Conservation (phyloP, 805 yeast species). For the Saccharomycopsis olivae region DNA sequence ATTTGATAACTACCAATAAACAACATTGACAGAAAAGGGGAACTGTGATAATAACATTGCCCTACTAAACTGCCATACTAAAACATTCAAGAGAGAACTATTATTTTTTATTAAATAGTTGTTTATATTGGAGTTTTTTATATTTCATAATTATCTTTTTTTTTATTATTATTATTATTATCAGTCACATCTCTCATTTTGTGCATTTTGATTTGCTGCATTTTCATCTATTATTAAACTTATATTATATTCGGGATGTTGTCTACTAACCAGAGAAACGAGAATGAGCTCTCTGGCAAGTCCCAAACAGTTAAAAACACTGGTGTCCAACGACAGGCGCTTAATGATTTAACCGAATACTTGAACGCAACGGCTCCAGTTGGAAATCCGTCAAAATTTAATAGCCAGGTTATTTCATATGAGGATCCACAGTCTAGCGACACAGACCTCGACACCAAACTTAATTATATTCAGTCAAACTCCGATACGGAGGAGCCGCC, state of each 20-base stretch:
- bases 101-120: too few species aligned
- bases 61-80: too few species aligned
- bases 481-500: constrained; percentile 1
- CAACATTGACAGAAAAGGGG: too few species aligned
- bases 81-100: too few species aligned
- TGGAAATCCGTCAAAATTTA: not conserved
- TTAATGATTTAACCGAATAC: constrained; percentile 10
- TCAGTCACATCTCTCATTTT: not conserved
- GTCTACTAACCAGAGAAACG: not conserved
- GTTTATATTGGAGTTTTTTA: too few species aligned
- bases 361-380: constrained; percentile 2
- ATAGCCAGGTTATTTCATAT: not conserved
- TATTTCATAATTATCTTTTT: not conserved
- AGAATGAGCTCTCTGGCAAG: not conserved
- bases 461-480: not conserved
- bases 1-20: too few species aligned
- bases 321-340: constrained; percentile 4
- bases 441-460: constrained; percentile 1
- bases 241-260: not conserved
- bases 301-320: not conserved
- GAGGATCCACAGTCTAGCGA: constrained; percentile 3
- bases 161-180: not conserved
- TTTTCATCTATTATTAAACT: too few species aligned
- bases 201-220: too few species aligned
- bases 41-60: too few species aligned